Evolutionary conservation across 805 yeast species (phyloP), one percentile per base, ranked within the genome.

Genomic region (Ogataea ganodermae): DNA sequence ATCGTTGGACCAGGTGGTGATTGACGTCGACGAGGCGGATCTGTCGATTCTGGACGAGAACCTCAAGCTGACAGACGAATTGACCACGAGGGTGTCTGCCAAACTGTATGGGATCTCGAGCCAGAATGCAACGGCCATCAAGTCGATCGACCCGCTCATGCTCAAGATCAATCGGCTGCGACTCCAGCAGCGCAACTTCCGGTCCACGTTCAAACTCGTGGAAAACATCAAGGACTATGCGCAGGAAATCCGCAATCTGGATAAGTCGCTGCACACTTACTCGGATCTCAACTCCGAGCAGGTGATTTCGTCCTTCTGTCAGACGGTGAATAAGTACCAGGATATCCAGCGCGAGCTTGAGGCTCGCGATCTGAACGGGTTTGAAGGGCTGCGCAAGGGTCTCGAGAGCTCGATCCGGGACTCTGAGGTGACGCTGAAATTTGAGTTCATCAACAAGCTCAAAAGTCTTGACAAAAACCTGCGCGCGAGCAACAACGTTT

Each of bases 41-140:
- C 83, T 89, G 27, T 83, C 89, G 2, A 90, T 90, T 4, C 74
- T 90, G 26, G 86, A 88, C 44, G 94, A 86, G 59, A 83, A 86
- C 45, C 72, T 91, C 27, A 66, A 73, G 41, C 76, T 80, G 45
- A 79, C 89, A 3, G 76, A 78, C 32, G 73, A 71, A 16, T 66
- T 89, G 33, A 78, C 89, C 8, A 60, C 65, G 1, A 67, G 76
- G 36, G 82, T 90, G 46, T 71, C 79, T 9, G 66, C 68, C 22
- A 81, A 89, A 2, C 70, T 89, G 35, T 70, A 65, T 24, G 71
- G 69, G 41, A 76, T 90, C 45, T 73, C 83, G 6, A 64, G 63
- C 24, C 76, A 75, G 44, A 75, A 90, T 6, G 61, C 71, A 20
- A 72, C 73, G 18, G 85, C 92, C 1, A 80, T 82, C 49, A 66